Conservation (phyloP, 2,329 filamentous ascomycete species). For the Lachnellula hyalina region DNA sequence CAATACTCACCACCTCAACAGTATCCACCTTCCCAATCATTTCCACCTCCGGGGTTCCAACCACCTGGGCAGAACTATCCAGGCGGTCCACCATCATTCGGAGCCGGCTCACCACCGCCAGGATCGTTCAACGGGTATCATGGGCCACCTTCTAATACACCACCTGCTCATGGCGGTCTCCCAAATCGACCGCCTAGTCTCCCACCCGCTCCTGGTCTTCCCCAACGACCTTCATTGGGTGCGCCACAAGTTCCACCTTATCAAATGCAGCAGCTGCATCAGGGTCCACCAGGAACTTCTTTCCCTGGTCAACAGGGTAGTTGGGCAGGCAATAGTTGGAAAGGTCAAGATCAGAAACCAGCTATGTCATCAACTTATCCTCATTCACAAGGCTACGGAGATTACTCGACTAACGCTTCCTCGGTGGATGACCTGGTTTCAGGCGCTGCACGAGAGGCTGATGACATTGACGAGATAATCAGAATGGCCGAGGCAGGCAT, state of each 20-base stretch:
- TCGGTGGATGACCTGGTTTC: constrained; percentile 45
- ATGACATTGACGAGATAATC: constrained; percentile 62
- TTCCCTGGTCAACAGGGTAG: constrained; percentile 24
- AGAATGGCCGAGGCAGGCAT: constrained; percentile 60
- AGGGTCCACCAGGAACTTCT: constrained; percentile 36
- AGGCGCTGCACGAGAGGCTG: constrained; percentile 42
- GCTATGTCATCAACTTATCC: constrained; percentile 35
- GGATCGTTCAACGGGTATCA: constrained; percentile 39
- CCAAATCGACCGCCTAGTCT: constrained; percentile 48
- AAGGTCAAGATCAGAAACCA: constrained; percentile 33
- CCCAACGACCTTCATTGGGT: constrained; percentile 54
- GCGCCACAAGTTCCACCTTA: constrained; percentile 44
- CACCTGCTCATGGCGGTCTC: constrained; percentile 34
- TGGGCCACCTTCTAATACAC: constrained; percentile 37
- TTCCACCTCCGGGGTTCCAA: constrained; percentile 29
- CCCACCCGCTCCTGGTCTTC: constrained; percentile 51
- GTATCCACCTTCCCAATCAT: constrained; percentile 28
- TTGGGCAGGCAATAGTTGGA: constrained; percentile 34
- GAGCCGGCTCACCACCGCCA: constrained; percentile 35
- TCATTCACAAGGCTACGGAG: constrained; percentile 32
- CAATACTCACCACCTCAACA: constrained; percentile 31
- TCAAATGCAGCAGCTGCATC: constrained; percentile 50
- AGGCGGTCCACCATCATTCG: constrained; percentile 33
- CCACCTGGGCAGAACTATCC: constrained; percentile 24
- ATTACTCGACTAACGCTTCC: constrained; percentile 35